Evolutionary conservation across 1,284 basidiomycete species (phyloP), one percentile per base, ranked within the genome.

Genomic region (Wolfiporia cocos): DNA sequence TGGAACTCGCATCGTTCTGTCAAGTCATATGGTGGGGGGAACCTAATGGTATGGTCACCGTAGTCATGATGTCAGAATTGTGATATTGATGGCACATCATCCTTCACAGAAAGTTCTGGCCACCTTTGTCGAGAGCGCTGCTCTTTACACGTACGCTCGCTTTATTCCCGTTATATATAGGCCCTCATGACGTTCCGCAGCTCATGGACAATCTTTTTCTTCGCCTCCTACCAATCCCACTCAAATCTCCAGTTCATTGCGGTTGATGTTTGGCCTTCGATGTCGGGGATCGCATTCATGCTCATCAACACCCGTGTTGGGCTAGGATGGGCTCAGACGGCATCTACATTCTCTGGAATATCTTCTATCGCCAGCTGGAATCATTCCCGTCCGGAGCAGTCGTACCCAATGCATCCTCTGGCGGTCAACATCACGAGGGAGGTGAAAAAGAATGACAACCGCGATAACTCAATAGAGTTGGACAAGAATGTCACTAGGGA

Each of bases 41-140:
- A 23, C 20, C 20, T 26, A 20, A 41, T 26, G 31, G 39, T 41
- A n/a, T 14, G 39, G 5, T 4, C 4, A 11, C n/a, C 14, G 15
- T 32, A 12, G 3, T 21, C 3, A 21, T 20, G 21, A 12, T 21
- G 18, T 4, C 11, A 3, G n/a, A 5, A 5, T 9, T 39, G 4
- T 30, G 10, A 30, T 28, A 14, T 14, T 28, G 26, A 28, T 14
- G 9, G 19, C 24, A 28, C 22, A 19, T 10, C 37, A 7, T 14
- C n/a, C 7, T 14, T 9, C n/a, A 24, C 39, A 41, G 39, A 21
- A 22, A 5, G 21, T 22, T 5, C n/a, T 41, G 7, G 30, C 24
- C 14, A 31, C 34, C 6, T 19, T 41, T 17, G 17, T 22, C 20
- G 39, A 41, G 21, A 41, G 39, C 23, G 39, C 39, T 17, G 19